Evolutionary conservation across 2,329 filamentous ascomycete genomes (phyloP).

Genomic region (Diaporthe eres): DNA sequence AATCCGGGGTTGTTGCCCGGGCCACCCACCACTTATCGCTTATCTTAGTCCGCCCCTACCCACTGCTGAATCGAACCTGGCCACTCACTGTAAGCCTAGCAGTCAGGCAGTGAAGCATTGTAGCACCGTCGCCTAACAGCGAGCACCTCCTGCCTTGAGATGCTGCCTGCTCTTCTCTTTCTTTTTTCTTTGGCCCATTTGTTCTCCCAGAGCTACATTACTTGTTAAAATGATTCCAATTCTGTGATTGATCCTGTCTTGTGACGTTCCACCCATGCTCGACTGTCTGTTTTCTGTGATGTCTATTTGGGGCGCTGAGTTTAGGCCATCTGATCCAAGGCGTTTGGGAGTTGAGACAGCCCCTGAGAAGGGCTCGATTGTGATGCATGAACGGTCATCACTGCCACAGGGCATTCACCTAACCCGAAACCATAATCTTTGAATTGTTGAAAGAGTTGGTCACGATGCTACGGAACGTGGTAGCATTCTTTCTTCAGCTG

Average conservation of each 20-base stretch:
- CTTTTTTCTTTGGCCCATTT: not conserved
- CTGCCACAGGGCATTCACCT: not conserved
- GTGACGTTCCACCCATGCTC: not conserved
- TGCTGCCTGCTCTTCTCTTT: not conserved
- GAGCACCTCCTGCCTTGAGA: too few species aligned
- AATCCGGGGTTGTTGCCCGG: not conserved
- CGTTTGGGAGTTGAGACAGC: not conserved
- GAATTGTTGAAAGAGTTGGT: not conserved
- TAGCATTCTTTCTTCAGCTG: not conserved
- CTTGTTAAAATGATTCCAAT: not conserved
- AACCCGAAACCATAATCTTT: not conserved
- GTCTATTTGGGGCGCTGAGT: not conserved
- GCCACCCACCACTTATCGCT: constrained; percentile 6
- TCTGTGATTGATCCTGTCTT: not conserved
- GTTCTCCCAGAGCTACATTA: not conserved
- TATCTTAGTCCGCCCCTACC: constrained; percentile 10
- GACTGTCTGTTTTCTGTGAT: not conserved
- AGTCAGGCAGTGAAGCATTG: too few species aligned
- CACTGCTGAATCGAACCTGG: not conserved
- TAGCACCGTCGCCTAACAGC: too few species aligned
- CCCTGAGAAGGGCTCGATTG: not conserved
- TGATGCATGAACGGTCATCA: not conserved
- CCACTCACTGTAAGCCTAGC: too few species aligned
- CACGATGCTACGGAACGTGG: not conserved
- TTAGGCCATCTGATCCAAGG: not conserved